phyloP scores from a whole-genome alignment of 306 rosid species.

The Chamaecrista fasciculata region DNA sequence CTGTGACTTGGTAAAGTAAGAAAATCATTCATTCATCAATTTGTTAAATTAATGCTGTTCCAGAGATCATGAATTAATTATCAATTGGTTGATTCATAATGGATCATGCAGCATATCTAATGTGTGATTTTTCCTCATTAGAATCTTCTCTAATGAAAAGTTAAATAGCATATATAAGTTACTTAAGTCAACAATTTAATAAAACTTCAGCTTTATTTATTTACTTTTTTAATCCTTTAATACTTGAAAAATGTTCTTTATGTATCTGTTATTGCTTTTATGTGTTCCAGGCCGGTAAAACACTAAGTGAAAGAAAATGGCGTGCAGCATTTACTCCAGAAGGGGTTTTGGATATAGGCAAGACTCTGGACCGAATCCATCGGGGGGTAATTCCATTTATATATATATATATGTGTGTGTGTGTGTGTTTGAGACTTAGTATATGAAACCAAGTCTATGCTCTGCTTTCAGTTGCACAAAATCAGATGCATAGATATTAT shows the following conservation, averaged over 20 bases:
- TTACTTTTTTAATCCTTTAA: not conserved
- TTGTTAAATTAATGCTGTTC: not conserved
- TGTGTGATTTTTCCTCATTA: not conserved
- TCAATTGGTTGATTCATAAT: not conserved
- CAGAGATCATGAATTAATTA: not conserved
- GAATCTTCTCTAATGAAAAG: not conserved
- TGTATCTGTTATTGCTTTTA: slow-evolving; percentile 12
- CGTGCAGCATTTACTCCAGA: slow-evolving; percentile 85
- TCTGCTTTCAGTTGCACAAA: not conserved
- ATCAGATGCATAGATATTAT: not conserved
- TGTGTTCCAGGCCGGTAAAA: slow-evolving; percentile 77
- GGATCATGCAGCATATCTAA: not conserved
- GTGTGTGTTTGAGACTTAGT: slow-evolving; percentile 1
- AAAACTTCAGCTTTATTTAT: not conserved
- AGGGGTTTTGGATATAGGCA: slow-evolving; percentile 81
- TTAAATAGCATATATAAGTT: not conserved
- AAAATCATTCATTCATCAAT: not conserved
- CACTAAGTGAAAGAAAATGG: slow-evolving; percentile 91
- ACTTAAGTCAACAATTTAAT: not conserved
- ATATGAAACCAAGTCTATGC: not conserved
- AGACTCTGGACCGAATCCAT: slow-evolving; percentile 76
- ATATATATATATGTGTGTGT: not conserved
- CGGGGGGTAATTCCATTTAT: slow-evolving; percentile 67
- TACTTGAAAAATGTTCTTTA: not conserved
- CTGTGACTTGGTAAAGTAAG: not conserved